These are phyloP conservation scores for Picea engelmannii DNA, from an alignment of 83 land plant genomes.

Conservation along the genomic window DNA sequence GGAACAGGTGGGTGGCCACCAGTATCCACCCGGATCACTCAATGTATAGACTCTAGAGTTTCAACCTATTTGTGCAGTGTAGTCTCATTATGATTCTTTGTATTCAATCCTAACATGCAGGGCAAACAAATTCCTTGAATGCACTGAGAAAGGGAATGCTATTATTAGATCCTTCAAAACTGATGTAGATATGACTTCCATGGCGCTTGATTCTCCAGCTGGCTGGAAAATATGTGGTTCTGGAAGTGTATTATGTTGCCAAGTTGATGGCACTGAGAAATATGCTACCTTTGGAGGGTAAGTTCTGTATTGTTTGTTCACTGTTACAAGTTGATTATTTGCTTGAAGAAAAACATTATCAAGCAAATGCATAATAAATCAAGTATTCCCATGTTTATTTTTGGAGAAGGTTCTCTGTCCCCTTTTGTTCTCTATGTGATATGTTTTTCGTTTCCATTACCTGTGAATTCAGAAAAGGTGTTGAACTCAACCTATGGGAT, in stretches of 20 bases:
- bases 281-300: slow-evolving; percentile 76
- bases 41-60: background rate
- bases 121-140: slow-evolving; percentile 46
- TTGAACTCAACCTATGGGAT: slow-evolving; percentile 76
- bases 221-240: slow-evolving; percentile 47
- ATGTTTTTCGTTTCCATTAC: background rate
- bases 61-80: too few relatives aligned
- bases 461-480: slow-evolving; percentile 51
- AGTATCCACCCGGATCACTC: too few relatives aligned
- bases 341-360: background rate
- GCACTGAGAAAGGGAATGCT: slow-evolving; percentile 57
- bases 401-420: background rate
- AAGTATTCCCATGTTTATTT: background rate
- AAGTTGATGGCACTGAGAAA: slow-evolving; percentile 56
- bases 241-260: slow-evolving; percentile 55
- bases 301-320: slow-evolving; percentile 21
- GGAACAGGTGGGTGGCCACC: too few relatives aligned
- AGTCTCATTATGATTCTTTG: background rate
- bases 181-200: background rate
- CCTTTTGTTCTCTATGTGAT: background rate
- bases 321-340: background rate
- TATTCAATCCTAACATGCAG: slow-evolving; percentile 22
- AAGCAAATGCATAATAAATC: background rate
- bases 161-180: slow-evolving; percentile 30
- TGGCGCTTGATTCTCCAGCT: slow-evolving; percentile 16